These are phyloP conservation scores for Neurospora cerealis DNA, from an alignment of 495 filamentous ascomycete genomes.

Conservation along the genomic window DNA sequence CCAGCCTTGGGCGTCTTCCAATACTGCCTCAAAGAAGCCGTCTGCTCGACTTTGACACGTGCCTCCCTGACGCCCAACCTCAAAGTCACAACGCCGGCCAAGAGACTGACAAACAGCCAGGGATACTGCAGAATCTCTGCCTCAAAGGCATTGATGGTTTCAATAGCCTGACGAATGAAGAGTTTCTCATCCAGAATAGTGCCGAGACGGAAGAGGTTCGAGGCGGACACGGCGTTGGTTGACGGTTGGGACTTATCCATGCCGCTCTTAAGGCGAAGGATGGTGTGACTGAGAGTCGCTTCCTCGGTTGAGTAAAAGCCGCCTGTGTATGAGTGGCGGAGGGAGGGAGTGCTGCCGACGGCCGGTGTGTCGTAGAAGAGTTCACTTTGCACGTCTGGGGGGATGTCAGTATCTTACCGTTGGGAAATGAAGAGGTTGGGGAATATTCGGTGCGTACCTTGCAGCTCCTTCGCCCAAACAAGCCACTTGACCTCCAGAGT, in stretches of 20 bases:
- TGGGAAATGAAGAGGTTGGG: not conserved
- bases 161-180: slow-evolving; percentile 54
- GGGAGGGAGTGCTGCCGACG: slow-evolving; percentile 19
- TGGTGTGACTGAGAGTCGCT: slow-evolving; percentile 53
- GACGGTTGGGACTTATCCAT: slow-evolving; percentile 88
- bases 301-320: slow-evolving; percentile 84
- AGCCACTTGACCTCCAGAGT: slow-evolving; percentile 75
- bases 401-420: slow-evolving; percentile 19
- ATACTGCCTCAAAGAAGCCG: not conserved
- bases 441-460: slow-evolving; percentile 41
- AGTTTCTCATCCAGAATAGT: slow-evolving; percentile 55
- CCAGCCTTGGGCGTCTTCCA: not conserved
- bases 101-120: slow-evolving; percentile 71
- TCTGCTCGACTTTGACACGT: not conserved
- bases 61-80: slow-evolving; percentile 39
- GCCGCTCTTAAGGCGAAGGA: slow-evolving; percentile 84
- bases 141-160: slow-evolving; percentile 76
- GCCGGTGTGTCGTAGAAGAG: slow-evolving; percentile 52
- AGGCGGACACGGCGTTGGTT: slow-evolving; percentile 73
- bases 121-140: slow-evolving; percentile 88
- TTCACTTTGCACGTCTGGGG: slow-evolving; percentile 51
- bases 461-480: slow-evolving; percentile 72
- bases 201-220: slow-evolving; percentile 72
- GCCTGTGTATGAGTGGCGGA: slow-evolving; percentile 37
- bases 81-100: slow-evolving; percentile 61